Conservation (phyloP, 2,329 filamentous ascomycete genomes). For the Fusarium praegraminearum region DNA sequence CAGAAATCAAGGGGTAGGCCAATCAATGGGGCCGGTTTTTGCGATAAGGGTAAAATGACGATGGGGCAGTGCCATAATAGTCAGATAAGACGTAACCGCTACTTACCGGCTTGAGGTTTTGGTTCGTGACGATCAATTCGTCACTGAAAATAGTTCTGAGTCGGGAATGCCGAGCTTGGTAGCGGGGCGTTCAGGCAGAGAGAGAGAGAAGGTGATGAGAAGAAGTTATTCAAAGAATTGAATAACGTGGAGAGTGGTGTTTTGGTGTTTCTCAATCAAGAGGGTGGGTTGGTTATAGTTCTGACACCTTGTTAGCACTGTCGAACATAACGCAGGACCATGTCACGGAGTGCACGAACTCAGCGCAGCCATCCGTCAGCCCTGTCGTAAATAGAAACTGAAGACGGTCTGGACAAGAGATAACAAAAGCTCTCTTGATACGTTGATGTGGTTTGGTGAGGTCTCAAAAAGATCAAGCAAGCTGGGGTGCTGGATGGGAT, state of each 20-base stretch:
- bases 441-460: constrained; percentile 29
- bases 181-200: constrained; percentile 9
- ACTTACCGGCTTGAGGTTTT: constrained; percentile 40
- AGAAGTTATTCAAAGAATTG: constrained; percentile 17
- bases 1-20: constrained; percentile 35
- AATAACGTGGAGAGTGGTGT: constrained; percentile 24
- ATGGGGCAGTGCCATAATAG: constrained; percentile 25
- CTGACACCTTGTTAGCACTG: constrained; percentile 46
- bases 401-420: constrained; percentile 44
- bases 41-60: constrained; percentile 39
- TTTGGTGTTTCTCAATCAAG: constrained; percentile 40
- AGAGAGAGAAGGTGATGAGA: constrained; percentile 1
- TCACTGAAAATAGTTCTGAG: constrained; percentile 43
- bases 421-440: constrained; percentile 48
- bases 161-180: constrained; percentile 40
- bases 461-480: constrained; percentile 37
- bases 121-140: constrained; percentile 36
- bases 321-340: constrained; percentile 30
- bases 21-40: constrained; percentile 28
- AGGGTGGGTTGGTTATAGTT: constrained; percentile 41
- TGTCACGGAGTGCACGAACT: constrained; percentile 44
- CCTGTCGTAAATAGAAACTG: constrained; percentile 49
- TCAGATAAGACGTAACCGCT: constrained; percentile 41
- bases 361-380: constrained; percentile 50
- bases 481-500: constrained; percentile 9